Conservation (phyloP, 208 protist species). For the Lotmaria passim region DNA sequence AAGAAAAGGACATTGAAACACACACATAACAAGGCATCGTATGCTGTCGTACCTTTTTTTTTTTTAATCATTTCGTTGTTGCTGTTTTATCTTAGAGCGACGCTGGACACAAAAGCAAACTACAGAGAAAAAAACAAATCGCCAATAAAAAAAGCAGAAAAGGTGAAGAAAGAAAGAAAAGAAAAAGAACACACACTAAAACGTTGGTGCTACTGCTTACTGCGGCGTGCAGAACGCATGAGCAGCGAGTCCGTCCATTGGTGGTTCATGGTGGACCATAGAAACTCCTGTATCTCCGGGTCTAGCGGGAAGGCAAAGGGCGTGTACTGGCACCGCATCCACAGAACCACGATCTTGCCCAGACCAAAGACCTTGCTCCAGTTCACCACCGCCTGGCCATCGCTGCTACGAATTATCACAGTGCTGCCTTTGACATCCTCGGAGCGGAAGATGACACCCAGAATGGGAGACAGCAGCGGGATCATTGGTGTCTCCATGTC, state of each 20-base stretch:
- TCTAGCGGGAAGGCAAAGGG: slow-evolving; percentile 57
- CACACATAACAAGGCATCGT: too few relatives aligned
- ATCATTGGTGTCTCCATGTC: slow-evolving; percentile 73
- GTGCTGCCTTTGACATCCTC: slow-evolving; percentile 48
- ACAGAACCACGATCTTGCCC: slow-evolving; percentile 54
- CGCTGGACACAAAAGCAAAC: too few relatives aligned
- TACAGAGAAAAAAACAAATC: too few relatives aligned
- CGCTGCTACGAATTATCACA: slow-evolving; percentile 37
- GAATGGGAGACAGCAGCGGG: slow-evolving; percentile 57
- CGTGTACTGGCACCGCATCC: slow-evolving; percentile 66
- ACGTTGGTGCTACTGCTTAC: slow-evolving; percentile 15
- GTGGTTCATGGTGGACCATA: slow-evolving; percentile 55
- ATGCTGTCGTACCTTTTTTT: too few relatives aligned
- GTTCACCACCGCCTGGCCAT: slow-evolving; percentile 58
- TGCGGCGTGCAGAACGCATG: slow-evolving; percentile 33
- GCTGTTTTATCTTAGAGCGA: too few relatives aligned
- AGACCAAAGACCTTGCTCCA: slow-evolving; percentile 66
- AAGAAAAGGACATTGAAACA: too few relatives aligned
- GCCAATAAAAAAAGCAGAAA: background rate
- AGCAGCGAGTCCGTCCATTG: slow-evolving; percentile 51
- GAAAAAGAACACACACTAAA: background rate
- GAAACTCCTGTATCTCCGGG: slow-evolving; percentile 51
- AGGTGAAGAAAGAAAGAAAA: background rate
- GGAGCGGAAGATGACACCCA: slow-evolving; percentile 55
- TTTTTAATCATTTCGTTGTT: too few relatives aligned